Conservation (phyloP, 1,284 basidiomycete species). For the Xanthoconium separans region DNA sequence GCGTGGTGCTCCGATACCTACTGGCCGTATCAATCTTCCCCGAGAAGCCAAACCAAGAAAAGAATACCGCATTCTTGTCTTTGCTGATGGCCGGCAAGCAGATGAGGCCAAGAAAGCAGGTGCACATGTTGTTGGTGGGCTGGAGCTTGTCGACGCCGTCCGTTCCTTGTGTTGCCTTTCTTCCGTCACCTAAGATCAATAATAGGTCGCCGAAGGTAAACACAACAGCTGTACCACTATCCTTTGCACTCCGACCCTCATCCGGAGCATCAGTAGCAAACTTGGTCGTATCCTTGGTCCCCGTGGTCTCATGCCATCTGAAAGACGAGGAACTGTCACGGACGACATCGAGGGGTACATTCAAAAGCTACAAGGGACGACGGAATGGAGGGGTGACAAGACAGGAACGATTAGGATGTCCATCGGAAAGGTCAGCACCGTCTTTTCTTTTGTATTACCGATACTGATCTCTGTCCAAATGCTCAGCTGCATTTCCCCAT, state of each 20-base stretch:
- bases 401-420: constrained; percentile 81
- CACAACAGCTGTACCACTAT: constrained; percentile 74
- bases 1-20: constrained; percentile 74
- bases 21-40: constrained; percentile 72
- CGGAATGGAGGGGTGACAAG: constrained; percentile 94
- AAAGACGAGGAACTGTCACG: constrained; percentile 91
- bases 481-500: constrained; percentile 69
- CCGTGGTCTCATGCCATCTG: constrained; percentile 93
- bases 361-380: constrained; percentile 74
- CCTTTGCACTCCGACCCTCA: constrained; percentile 79
- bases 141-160: constrained; percentile 80
- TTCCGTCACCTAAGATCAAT: constrained; percentile 6
- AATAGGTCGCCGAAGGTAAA: constrained; percentile 64
- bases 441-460: neutral
- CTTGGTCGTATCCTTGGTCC: constrained; percentile 92
- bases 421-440: constrained; percentile 59
- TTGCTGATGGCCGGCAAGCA: constrained; percentile 77
- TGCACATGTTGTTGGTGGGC: constrained; percentile 83
- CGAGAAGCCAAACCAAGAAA: constrained; percentile 71
- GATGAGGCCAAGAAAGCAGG: constrained; percentile 81
- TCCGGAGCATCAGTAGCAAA: constrained; percentile 75
- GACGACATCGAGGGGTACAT: constrained; percentile 84
- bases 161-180: constrained; percentile 29
- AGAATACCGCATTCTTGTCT: constrained; percentile 81
- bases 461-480: constrained; percentile 5